Base-by-base conservation (phyloP, 2,329 filamentous ascomycete genomes). In the Calonectria henricotiae region DNA sequence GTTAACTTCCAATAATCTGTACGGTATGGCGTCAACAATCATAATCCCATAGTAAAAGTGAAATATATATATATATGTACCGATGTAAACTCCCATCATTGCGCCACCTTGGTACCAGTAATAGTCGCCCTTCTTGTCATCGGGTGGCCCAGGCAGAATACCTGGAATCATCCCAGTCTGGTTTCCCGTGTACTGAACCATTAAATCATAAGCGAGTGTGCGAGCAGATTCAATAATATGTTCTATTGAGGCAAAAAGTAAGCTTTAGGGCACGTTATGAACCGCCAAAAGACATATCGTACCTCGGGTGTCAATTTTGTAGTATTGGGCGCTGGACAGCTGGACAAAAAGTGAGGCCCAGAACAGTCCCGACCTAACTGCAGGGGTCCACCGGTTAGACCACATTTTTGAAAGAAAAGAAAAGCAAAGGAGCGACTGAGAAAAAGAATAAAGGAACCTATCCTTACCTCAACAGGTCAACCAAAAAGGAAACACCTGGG, bases 71-170 rank as follows among this genome's bases (percentile, higher is more conserved):
- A 20, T 20, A 15, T n/a, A 67, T 73, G 37, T 17, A 78, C 76
- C 91, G 44, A 94, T 85, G 75, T 92, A 83, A 1, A 90, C 88
- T 71, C 91, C 89, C 86, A 92, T 92, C 82, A 94, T 85, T 15
- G 90, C 89, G 62, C 90, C 89, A 6, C 89, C 90, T 78, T 94
- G 90, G 92, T 92, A 94, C 92, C 92, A 94, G 85, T 93, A 93
- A 79, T 92, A 92, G 71, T 88, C 85, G 73, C 88, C 88, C 65
- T 78, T 79, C n/a, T 79, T 74, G 37, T 79, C 79, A 2, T 79
- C 78, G 73, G 88, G 88, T 63, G 89, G 89, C 0, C 88, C 88
- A 1, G 88, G 88, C 17, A 90, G 79, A 74, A 89, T 89, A 44
- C 89, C 89, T 8, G 88, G 88, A 17, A 86, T 87, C 77, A 84